Conservation (phyloP, 129 eudicot genomes). For the Sambucus nigra region DNA sequence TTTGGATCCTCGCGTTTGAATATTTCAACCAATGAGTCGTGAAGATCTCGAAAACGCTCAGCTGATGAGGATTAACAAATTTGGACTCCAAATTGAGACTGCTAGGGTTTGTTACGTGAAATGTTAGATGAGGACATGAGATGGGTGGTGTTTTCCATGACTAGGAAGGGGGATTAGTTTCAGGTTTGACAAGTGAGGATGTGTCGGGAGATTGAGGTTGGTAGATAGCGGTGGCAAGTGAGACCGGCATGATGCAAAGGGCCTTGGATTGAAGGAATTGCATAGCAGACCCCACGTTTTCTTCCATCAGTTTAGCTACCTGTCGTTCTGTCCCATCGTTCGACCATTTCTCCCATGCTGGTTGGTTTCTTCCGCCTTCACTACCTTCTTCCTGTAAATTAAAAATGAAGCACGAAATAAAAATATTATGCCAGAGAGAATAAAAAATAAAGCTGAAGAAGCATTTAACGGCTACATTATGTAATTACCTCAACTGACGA, state of each 20-base stretch:
- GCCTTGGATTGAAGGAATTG: conserved; percentile 95
- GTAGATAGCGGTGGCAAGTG: conserved; percentile 90
- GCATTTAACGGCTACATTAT: too few species aligned
- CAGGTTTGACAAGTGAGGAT: conserved; percentile 58
- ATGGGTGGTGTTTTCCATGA: too few species aligned
- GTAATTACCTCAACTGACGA: conserved; percentile 70
- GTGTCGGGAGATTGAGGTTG: conserved; percentile 79
- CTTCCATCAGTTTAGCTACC: conserved; percentile 94
- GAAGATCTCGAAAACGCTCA: too few species aligned
- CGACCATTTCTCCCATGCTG: conserved; percentile 98
- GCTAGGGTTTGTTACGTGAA: conserved; percentile 10
- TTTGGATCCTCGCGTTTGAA: too few species aligned
- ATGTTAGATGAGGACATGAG: conserved; percentile 5
- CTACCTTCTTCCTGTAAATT: conserved; percentile 65
- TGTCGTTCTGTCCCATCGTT: conserved; percentile 93
- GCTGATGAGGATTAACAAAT: too few species aligned
- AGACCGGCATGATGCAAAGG: conserved; percentile 93
- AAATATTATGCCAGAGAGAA: not conserved
- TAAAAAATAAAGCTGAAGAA: too few species aligned
- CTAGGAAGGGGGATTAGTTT: conserved; percentile 50
- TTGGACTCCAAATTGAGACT: not conserved
- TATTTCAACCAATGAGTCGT: too few species aligned
- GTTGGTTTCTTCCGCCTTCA: conserved; percentile 73
- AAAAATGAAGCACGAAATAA: conserved; percentile 10
- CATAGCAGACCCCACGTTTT: conserved; percentile 96